phyloP scores from a whole-genome alignment of 148 eudicot genomes.

The Camellia lanceoleosa region DNA sequence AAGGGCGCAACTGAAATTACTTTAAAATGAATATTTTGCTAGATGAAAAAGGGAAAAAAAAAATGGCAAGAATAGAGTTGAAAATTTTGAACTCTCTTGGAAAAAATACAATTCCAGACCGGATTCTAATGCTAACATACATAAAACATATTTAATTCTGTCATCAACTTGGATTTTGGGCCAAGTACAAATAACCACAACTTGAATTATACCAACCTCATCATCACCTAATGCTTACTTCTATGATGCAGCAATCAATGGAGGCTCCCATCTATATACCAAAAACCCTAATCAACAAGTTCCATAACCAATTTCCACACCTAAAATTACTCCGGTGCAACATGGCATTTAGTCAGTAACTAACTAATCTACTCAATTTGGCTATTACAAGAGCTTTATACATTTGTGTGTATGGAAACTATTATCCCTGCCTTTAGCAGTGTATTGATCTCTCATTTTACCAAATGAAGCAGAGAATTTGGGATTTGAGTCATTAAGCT shows the following conservation, averaged over 20 bases:
- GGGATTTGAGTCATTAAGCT: constrained; percentile 9
- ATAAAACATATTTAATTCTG: no score
- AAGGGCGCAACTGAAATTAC: no score
- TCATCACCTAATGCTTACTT: not conserved
- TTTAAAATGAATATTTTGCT: no score
- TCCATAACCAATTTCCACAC: not conserved
- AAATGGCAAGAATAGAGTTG: no score
- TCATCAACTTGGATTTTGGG: no score
- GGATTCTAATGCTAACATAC: no score
- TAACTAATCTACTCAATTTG: constrained; percentile 8
- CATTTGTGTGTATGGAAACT: constrained; percentile 12
- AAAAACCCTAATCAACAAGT: not conserved
- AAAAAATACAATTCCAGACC: no score
- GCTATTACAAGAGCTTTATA: constrained; percentile 9
- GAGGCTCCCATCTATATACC: not conserved
- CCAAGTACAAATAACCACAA: not conserved
- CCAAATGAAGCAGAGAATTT: not conserved
- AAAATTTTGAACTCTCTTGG: no score
- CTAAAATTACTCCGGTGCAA: not conserved
- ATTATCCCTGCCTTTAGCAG: not conserved
- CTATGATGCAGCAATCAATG: not conserved
- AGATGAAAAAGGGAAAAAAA: no score
- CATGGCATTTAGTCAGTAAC: not conserved
- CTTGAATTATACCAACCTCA: not conserved
- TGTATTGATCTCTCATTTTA: not conserved